Conservation (phyloP, 345 rosid genomes). For the Eutrema heterophyllum region DNA sequence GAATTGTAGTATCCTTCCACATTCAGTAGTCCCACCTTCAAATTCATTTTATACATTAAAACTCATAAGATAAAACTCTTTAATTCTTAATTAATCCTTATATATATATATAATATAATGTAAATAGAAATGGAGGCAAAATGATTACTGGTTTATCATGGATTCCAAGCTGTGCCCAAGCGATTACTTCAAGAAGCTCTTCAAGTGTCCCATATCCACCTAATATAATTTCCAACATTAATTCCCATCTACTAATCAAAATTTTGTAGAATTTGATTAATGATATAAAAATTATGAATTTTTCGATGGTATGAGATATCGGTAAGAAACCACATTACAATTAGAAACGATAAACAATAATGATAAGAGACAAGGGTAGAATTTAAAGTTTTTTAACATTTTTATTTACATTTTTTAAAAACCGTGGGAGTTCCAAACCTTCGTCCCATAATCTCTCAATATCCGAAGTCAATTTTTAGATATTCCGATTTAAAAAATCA, state of each 20-base stretch:
- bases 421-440: too few relatives aligned
- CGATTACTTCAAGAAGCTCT: conserved; percentile 75
- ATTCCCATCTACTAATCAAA: background rate
- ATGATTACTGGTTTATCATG: conserved; percentile 75
- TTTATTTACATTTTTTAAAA: too few relatives aligned
- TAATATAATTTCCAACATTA: conserved; percentile 14
- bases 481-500: too few relatives aligned
- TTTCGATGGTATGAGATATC: background rate
- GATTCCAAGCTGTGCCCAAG: conserved; percentile 90
- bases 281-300: too few relatives aligned
- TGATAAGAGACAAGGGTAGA: too few relatives aligned
- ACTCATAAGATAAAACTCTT: background rate
- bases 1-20: conserved; percentile 83
- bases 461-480: too few relatives aligned
- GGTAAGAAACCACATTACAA: too few relatives aligned
- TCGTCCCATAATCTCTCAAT: too few relatives aligned
- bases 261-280: background rate
- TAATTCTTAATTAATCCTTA: background rate
- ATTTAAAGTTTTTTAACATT: too few relatives aligned
- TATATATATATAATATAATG: background rate
- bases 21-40: conserved; percentile 73
- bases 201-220: conserved; percentile 89
- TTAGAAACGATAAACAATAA: too few relatives aligned
- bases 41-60: conserved; percentile 1
- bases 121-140: conserved; percentile 15